Base-by-base conservation (phyloP, 2,329 filamentous ascomycete species). In the Pseudocercospora macadamiae region DNA sequence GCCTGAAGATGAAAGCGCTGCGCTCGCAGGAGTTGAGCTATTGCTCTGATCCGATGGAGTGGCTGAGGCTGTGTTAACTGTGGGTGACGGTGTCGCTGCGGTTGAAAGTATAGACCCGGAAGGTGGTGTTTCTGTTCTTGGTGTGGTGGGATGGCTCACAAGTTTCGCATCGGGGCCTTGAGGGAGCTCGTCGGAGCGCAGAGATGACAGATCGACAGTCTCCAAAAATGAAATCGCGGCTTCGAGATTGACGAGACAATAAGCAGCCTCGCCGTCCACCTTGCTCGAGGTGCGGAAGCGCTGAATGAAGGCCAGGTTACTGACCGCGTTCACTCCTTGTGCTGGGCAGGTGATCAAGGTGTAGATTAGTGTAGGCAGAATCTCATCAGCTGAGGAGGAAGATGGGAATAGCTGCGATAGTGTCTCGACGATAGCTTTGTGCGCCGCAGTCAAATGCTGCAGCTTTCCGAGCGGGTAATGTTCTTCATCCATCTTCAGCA, bases 331-430 rank as follows among this genome's bases (percentile, higher is more conserved):
- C 48, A 97, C 87, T 30, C 88, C 85, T 74, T 95, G 90, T 0
- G 93, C 89, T 0, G 91, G 89, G 44, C 93, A 88, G 2, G 92
- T 97, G 71, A 99, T 96, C 60, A 99, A 83, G 0, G 92, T 91
- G 77, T 96, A 99, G 62, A 99, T 99, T 63, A 99, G 83, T 74
- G 96, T 96, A 0, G 95, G 95, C 73, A 99, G 87, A 55, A 99
- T 96, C 76, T 97, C 95, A 71, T 99, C 95, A 2, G 95, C 95
- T 1, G 95, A 97, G 0, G 95, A 96, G 0, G 85, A 84, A 0
- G 93, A 84, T 7, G 86, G 84, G 55, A 88, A 83, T 18, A 88
- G 76, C 54, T 84, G 82, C 14, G 85, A 87, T 16, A 89, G 73
- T 3, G 92, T 93, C 73, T 97, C 93, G 49, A 99, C 95, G 63